Percentiles rank a stretch among this genome's conserved stretches.
Evolutionary conservation across 2,329 filamentous ascomycete genomes (phyloP).

Genomic region (Penicillium expansum): DNA sequence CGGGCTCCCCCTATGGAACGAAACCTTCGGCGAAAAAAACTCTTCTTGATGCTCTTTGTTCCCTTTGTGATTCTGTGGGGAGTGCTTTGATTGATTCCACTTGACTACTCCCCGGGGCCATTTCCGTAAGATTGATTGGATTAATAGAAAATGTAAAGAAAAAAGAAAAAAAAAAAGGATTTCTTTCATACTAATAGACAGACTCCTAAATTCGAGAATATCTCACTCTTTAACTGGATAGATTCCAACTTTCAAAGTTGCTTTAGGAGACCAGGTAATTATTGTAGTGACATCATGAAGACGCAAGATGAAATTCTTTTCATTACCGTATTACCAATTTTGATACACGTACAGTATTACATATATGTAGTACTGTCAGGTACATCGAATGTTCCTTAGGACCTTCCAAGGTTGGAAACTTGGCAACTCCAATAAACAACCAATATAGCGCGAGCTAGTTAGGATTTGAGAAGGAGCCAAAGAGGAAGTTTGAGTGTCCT

Average conservation of each 20-base stretch:
- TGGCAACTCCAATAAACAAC: background rate
- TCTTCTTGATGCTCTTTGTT: background rate
- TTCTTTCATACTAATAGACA: background rate
- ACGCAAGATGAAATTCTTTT: background rate
- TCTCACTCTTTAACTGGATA: background rate
- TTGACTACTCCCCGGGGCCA: background rate
- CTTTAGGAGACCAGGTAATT: background rate
- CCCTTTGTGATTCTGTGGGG: slow-evolving; percentile 14
- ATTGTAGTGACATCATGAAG: slow-evolving; percentile 25
- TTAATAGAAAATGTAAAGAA: background rate
- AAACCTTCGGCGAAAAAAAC: slow-evolving; percentile 2
- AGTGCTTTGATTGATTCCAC: slow-evolving; percentile 7
- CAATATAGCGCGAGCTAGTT: too few species aligned
- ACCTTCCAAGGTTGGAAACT: background rate
- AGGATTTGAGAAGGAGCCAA: slow-evolving; percentile 2
- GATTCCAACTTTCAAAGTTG: background rate
- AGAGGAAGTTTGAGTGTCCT: background rate
- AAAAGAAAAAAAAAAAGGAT: background rate
- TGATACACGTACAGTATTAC: background rate
- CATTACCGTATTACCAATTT: background rate
- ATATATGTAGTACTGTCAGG: too few species aligned
- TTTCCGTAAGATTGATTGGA: background rate
- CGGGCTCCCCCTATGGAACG: slow-evolving; percentile 9
- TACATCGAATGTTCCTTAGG: background rate
- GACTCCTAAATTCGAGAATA: background rate